A percentile compares a stretch with the other conserved stretches of the same genome.
Conservation (phyloP, 2,329 filamentous ascomycete genomes). For the Cytospora piceicola region DNA sequence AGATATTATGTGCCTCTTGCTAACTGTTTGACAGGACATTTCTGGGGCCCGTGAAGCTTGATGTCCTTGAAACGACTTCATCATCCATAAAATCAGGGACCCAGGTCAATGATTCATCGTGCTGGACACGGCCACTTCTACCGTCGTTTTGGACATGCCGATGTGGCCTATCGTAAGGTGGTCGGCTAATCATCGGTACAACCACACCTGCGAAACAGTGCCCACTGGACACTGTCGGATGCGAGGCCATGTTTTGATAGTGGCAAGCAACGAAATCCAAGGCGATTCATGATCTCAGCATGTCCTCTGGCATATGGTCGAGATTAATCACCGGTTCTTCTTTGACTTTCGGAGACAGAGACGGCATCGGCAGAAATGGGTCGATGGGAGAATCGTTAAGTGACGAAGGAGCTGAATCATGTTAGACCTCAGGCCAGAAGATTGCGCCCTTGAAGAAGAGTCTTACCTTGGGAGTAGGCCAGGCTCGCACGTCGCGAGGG, state of each 20-base stretch:
- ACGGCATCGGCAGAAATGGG: constrained; percentile 16
- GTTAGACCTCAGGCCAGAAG: neutral
- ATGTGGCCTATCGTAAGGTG: neutral
- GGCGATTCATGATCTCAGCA: constrained; percentile 2
- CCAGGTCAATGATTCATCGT: neutral
- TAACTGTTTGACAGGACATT: neutral
- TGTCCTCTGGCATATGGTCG: constrained; percentile 10
- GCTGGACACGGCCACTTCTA: neutral
- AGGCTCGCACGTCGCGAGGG: constrained; percentile 15
- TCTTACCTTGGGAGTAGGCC: constrained; percentile 19
- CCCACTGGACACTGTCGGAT: neutral
- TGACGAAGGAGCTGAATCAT: constrained; percentile 3
- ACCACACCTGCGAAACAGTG: neutral
- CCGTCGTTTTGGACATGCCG: neutral
- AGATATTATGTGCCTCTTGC: neutral
- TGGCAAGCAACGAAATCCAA: too few species aligned
- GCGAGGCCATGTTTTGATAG: neutral
- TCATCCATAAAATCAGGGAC: neutral
- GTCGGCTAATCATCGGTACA: neutral
- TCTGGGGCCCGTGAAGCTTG: neutral
- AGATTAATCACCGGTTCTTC: constrained; percentile 9
- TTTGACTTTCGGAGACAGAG: constrained; percentile 18
- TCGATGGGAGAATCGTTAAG: constrained; percentile 19
- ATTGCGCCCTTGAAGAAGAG: neutral
- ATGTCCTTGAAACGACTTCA: neutral